Percentiles rank a stretch among this genome's conserved stretches.
Conservation (phyloP, 2,329 filamentous ascomycete genomes). For the Fusarium praegraminearum region DNA sequence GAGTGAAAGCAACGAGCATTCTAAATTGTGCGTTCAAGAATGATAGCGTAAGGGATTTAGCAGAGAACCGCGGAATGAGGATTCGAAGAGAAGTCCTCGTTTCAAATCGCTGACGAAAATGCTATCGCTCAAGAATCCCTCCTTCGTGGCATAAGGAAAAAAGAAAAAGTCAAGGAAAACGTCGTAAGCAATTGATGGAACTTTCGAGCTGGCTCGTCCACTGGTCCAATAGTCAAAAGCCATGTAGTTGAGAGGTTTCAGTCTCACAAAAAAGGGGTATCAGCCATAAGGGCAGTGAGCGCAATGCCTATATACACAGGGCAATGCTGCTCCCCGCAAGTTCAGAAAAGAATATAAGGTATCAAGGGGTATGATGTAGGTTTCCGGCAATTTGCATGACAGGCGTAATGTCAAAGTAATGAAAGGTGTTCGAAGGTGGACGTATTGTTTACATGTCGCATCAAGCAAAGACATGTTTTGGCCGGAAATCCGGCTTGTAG, state of each 20-base stretch:
- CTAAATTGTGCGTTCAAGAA: conserved; percentile 21
- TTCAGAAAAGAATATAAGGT: conserved; percentile 43
- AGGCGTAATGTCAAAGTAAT: conserved; percentile 39
- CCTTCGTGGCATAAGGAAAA: conserved; percentile 24
- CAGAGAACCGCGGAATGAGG: conserved; percentile 21
- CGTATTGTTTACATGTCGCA: conserved; percentile 32
- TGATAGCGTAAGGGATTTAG: conserved; percentile 4
- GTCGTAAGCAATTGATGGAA: conserved; percentile 34
- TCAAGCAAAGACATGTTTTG: conserved; percentile 29
- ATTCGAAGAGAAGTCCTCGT: conserved; percentile 31
- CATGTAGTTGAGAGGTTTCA: conserved; percentile 17
- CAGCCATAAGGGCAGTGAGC: conserved; percentile 36
- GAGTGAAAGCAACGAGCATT: conserved; percentile 16
- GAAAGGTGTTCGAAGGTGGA: conserved; percentile 38
- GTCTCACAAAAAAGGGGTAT: conserved; percentile 37
- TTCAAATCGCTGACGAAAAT: conserved; percentile 39
- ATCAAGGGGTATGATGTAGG: conserved; percentile 54
- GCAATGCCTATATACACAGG: conserved; percentile 17
- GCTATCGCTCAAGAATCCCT: conserved; percentile 27
- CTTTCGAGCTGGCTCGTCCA: conserved; percentile 25
- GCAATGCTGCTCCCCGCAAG: conserved; percentile 29
- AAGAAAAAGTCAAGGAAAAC: conserved; percentile 23
- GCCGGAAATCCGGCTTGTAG: conserved; percentile 2
- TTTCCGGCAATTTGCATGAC: conserved; percentile 46
- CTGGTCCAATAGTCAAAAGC: conserved; percentile 28